A percentile compares a stretch with the other conserved stretches of the same genome.
Conservation (phyloP, 1,284 basidiomycete species). For the Ganoderma leucocontextum region DNA sequence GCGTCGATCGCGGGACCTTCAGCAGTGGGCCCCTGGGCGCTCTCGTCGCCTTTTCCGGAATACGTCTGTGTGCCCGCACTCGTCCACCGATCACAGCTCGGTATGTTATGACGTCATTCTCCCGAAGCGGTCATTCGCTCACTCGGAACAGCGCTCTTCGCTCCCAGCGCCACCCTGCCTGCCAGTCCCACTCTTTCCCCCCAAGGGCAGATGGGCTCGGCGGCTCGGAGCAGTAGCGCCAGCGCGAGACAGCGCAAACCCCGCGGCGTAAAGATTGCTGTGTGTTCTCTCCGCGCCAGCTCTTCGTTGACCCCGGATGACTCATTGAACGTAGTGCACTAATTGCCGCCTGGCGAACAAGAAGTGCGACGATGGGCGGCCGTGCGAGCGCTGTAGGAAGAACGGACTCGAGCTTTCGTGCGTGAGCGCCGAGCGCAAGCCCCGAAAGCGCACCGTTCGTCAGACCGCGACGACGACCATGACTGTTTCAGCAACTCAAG, state of each 20-base stretch:
- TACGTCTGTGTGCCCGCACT: conserved; percentile 23
- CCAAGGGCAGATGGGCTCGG: not conserved
- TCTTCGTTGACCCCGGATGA: conserved; percentile 9
- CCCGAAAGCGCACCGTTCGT: conserved; percentile 7
- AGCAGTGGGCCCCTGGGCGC: not conserved
- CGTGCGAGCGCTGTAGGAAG: conserved; percentile 26
- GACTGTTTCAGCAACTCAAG: conserved; percentile 17
- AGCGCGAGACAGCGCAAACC: conserved; percentile 16
- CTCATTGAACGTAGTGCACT: conserved; percentile 24
- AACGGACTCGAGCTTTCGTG: conserved; percentile 17
- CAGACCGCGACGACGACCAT: conserved; percentile 14
- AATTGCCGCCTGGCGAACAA: conserved; percentile 28
- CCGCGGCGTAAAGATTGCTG: conserved; percentile 30
- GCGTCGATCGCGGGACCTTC: conserved; percentile 11
- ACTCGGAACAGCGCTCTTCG: not conserved
- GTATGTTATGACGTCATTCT: conserved; percentile 12
- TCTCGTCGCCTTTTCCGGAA: conserved; percentile 15
- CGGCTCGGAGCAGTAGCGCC: not conserved
- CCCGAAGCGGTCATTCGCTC: not conserved
- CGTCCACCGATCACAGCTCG: conserved; percentile 26
- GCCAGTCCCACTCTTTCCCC: not conserved
- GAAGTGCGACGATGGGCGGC: conserved; percentile 30
- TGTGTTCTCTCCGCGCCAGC: conserved; percentile 10
- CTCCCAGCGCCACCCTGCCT: not conserved
- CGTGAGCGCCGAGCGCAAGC: conserved; percentile 25